Base-by-base conservation (phyloP, 768 basidiomycete species). In the Mycena chlorophos region DNA sequence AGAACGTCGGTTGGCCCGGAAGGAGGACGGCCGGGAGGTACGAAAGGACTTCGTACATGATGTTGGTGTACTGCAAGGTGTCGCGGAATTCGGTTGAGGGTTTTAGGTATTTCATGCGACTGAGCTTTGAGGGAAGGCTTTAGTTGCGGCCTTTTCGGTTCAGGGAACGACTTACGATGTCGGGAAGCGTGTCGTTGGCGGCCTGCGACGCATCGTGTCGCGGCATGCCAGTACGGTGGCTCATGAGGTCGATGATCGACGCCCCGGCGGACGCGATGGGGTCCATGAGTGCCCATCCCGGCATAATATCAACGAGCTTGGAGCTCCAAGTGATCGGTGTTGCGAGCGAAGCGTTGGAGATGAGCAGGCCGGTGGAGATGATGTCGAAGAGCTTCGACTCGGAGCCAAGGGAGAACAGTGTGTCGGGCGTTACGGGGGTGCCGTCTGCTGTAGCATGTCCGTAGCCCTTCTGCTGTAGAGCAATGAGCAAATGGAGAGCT, bases 51-150 rank as follows among this genome's bases (percentile, higher is more conserved):
- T 52, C 57, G 28, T 73, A 73, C 68, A 67, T 66, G 19, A 47
- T 6, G 26, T 47, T 29, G 19, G 8, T 47, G 22, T 47, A 47
- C 22, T 71, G 71, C 28, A 54, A 67, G 5, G 49, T 43, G 8
- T 66, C 55, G 12, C 72, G 67, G 57, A 73, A 73, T 34, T 65
- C 66, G 25, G 57, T 25, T 1, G 70, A 70, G 20, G 67, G 70
- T 14, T 64, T 61, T n/a, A 67, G 60, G 55, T 65, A 65, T n/a
- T 62, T 63, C 45, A 68, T 14, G 30, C 51, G 58, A 27, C 45
- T 49, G 28, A 60, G 55, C 58, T 60, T 14, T 4, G 16, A 20
- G n/a, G 22, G 26, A 12, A 6, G 27, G 25, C 27, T 8, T 6
- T 3, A 3, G 25, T 25, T 47, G 27, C 43, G 27, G 2, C 8